Percentiles rank a stretch among this genome's conserved stretches.
Conservation (phyloP, 2,329 filamentous ascomycete genomes). For the Talaromyces sp. region DNA sequence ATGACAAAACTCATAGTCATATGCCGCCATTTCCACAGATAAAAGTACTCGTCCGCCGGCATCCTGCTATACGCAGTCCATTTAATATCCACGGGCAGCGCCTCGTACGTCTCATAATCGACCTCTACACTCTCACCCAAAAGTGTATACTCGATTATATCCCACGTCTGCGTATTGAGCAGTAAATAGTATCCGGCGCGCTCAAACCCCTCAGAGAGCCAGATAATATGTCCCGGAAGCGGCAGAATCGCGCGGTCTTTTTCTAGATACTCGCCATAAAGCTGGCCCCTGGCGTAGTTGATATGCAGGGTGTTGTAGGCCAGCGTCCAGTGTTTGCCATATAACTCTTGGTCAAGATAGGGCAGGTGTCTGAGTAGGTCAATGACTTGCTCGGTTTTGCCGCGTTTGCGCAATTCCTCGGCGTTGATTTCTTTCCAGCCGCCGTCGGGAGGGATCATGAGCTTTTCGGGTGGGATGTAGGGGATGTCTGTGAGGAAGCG, state of each 20-base stretch:
- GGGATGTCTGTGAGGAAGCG: conserved; percentile 4
- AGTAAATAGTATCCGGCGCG: conserved; percentile 5
- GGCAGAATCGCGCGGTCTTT: not conserved
- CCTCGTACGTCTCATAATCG: not conserved
- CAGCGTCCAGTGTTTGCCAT: conserved; percentile 1
- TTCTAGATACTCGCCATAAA: conserved; percentile 2
- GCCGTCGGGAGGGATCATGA: conserved; percentile 3
- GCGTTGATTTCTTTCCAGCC: conserved; percentile 3
- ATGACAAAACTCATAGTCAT: conserved; percentile 3
- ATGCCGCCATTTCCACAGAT: conserved; percentile 8
- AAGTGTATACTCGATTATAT: conserved; percentile 9
- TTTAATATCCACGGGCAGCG: not conserved
- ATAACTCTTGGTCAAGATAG: conserved; percentile 4
- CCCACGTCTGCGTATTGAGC: conserved; percentile 8
- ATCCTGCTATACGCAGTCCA: conserved; percentile 6
- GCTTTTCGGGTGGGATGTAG: conserved; percentile 8
- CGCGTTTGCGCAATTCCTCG: not conserved
- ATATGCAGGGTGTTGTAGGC: conserved; percentile 8
- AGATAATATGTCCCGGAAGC: conserved; percentile 8
- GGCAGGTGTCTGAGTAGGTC: conserved; percentile 1
- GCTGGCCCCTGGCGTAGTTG: conserved; percentile 5
- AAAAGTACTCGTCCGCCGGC: conserved; percentile 6
- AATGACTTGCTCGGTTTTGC: conserved; percentile 4
- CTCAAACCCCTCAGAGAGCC: conserved; percentile 7
- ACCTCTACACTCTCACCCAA: conserved; percentile 3